Evolutionary conservation across 2,329 filamentous ascomycete species (phyloP), one percentile per base, ranked within the genome.

Genomic region (Metarhizium brunneum): DNA sequence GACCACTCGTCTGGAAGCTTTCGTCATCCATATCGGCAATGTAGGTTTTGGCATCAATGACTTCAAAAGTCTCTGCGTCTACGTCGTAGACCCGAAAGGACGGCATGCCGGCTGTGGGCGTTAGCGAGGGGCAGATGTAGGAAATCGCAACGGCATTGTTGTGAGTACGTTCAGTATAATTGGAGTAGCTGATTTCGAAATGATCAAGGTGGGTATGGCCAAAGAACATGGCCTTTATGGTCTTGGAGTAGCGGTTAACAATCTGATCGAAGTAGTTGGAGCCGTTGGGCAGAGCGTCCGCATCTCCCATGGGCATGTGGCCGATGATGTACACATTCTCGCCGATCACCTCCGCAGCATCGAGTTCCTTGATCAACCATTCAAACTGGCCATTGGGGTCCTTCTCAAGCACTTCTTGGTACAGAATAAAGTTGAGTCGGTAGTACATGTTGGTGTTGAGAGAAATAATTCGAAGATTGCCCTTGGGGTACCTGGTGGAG

Each of bases 381-480:
- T 69, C 66, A 3, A 83, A 68, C 62, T 82, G 75, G 18, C 71
- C 70, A 63, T 74, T 74, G 2, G 80, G 80, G 61, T 83, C 80
- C 13, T 65, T 52, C 16, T 57, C 57, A 69, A 80, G 76, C 1
- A 72, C 69, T 49, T 76, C 71, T 58, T 76, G 71, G 61, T 81
- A 84, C 40, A 80, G 64, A 68, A 76, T 79, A 63, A 78, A 81
- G 69, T 85, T 84, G 58, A 75, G 68, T n/a, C 72, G 74, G 65
- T 84, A 84, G 67, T 78, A 83, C 58, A 83, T 66, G 64, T 83
- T 81, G 18, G 79, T 83, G 69, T 81, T 83, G 61, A 84, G 69
- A 4, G 80, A 82, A 62, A 84, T 82, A 61, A 85, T 68, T 29
- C 79, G 74, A 30, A 84, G 68, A 57, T 80, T 78, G 18, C 70